These are phyloP conservation scores for Lactarius deliciosus DNA, from an alignment of 768 basidiomycete species.

Conservation along the genomic window DNA sequence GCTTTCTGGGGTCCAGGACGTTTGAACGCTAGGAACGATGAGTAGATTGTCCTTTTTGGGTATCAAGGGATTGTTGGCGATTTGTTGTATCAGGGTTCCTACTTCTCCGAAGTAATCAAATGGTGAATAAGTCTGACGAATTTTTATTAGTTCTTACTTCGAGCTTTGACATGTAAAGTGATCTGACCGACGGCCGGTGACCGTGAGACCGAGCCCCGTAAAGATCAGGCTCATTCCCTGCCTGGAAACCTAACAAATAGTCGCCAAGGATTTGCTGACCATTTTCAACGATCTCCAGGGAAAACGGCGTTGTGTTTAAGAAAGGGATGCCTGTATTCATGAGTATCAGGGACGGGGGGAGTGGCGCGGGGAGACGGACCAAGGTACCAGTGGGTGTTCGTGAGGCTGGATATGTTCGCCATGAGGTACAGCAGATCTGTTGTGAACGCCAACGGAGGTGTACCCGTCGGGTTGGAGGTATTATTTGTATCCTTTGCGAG, in stretches of 20 bases:
- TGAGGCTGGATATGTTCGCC: slow-evolving; percentile 54
- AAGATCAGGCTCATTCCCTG: slow-evolving; percentile 81
- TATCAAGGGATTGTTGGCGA: slow-evolving; percentile 15
- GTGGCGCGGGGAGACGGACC: slow-evolving; percentile 35
- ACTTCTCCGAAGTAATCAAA: slow-evolving; percentile 40
- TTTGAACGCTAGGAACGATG: slow-evolving; percentile 26
- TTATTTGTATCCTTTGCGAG: slow-evolving; percentile 48
- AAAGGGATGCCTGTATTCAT: slow-evolving; percentile 52
- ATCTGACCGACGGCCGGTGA: slow-evolving; percentile 25
- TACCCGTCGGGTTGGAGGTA: slow-evolving; percentile 54
- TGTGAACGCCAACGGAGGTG: slow-evolving; percentile 65
- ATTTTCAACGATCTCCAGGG: slow-evolving; percentile 53
- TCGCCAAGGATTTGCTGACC: slow-evolving; percentile 63
- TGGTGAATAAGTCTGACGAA: slow-evolving; percentile 16
- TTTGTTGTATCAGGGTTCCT: slow-evolving; percentile 22
- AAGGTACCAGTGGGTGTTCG: slow-evolving; percentile 64
- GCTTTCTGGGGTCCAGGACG: slow-evolving; percentile 22
- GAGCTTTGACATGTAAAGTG: not conserved
- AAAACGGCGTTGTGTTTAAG: slow-evolving; percentile 56
- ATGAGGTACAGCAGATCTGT: slow-evolving; percentile 66
- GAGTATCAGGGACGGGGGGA: not conserved
- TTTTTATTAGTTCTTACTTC: not conserved
- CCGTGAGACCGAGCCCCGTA: slow-evolving; percentile 40
- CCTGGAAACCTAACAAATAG: slow-evolving; percentile 62
- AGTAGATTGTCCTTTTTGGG: slow-evolving; percentile 18